A percentile compares a stretch with the other conserved stretches of the same genome.
phyloP scores from a whole-genome alignment of 306 rosid species.

The Ceratonia siliqua region DNA sequence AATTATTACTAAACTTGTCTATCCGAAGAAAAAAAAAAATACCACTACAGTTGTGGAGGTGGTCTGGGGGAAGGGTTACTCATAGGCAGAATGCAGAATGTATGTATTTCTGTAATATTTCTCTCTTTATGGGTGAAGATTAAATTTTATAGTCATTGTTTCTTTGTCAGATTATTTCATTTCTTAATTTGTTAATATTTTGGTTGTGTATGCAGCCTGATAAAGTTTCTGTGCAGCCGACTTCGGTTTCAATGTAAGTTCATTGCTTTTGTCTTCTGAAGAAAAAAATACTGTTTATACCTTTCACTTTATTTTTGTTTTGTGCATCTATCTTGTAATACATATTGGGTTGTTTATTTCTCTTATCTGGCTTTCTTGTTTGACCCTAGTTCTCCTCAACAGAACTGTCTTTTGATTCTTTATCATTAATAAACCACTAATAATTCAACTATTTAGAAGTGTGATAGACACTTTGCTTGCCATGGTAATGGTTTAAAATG shows the following conservation, averaged over 20 bases:
- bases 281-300: background rate
- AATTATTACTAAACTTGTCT: background rate
- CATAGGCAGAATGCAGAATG: background rate
- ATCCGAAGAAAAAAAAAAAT: background rate
- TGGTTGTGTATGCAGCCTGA: conserved; percentile 63
- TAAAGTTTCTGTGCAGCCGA: conserved; percentile 71
- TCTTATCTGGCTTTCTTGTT: conserved; percentile 5
- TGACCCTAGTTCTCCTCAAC: background rate
- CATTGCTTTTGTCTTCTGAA: conserved; percentile 33
- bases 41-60: background rate
- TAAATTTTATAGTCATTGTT: conserved; percentile 5
- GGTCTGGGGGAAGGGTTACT: too few species aligned
- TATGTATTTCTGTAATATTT: background rate
- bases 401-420: background rate
- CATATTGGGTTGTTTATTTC: conserved; percentile 7
- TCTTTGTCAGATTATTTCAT: background rate
- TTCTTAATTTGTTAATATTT: conserved; percentile 19
- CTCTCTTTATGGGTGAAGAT: background rate
- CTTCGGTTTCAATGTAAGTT: conserved; percentile 88
- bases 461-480: conserved; percentile 4
- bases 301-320: conserved; percentile 5
- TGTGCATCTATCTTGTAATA: background rate
- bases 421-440: conserved; percentile 16
- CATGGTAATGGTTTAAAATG: background rate
- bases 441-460: conserved; percentile 8